phyloP scores from a whole-genome alignment of 2,329 filamentous ascomycete species.

The Dendryphion nanum region DNA sequence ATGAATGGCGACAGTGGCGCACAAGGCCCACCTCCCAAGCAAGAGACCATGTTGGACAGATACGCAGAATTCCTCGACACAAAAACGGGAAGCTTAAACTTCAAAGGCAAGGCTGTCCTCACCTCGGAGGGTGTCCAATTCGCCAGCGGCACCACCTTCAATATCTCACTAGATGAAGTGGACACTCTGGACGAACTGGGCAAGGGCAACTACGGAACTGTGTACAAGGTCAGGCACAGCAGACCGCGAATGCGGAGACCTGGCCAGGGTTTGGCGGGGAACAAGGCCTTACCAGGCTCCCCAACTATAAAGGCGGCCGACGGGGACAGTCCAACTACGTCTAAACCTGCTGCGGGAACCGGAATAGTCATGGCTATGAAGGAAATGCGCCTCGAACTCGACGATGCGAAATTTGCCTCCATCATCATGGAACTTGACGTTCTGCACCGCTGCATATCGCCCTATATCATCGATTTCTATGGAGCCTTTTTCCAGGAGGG shows the following conservation, averaged over 20 bases:
- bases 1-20: constrained; percentile 38
- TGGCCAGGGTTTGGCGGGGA: constrained; percentile 60
- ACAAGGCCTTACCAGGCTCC: constrained; percentile 45
- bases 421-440: constrained; percentile 98
- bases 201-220: constrained; percentile 97
- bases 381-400: constrained; percentile 90
- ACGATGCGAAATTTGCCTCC: constrained; percentile 93
- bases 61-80: constrained; percentile 85
- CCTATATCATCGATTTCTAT: constrained; percentile 98
- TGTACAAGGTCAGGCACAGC: constrained; percentile 92
- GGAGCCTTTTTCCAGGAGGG: constrained; percentile 99
- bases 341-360: constrained; percentile 51
- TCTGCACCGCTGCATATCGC: constrained; percentile 88
- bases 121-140: constrained; percentile 91
- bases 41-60: constrained; percentile 57
- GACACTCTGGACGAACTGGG: constrained; percentile 90
- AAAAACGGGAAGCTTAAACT: constrained; percentile 86
- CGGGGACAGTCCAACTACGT: constrained; percentile 35
- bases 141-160: constrained; percentile 82
- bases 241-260: constrained; percentile 63
- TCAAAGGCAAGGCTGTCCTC: constrained; percentile 88
- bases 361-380: constrained; percentile 98
- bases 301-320: constrained; percentile 31
- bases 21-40: constrained; percentile 26
- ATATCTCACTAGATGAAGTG: constrained; percentile 92